phyloP scores from a whole-genome alignment of 108 stramenopile genomes.

The Skeletonema tropicum region DNA sequence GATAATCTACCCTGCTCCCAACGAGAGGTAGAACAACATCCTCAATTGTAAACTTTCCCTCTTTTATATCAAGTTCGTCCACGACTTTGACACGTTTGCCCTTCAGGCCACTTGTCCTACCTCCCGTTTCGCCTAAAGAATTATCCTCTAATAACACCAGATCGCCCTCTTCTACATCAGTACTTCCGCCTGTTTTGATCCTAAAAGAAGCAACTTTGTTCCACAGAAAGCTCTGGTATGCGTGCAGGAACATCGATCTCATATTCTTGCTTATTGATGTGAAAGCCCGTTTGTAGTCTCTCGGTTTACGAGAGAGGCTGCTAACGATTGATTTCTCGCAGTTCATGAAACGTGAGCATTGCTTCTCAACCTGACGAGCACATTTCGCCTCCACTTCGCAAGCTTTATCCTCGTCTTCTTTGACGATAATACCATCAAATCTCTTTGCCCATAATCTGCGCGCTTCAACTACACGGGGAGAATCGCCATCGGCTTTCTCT shows the following conservation, averaged over 20 bases:
- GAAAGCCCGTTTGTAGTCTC: conserved; percentile 86
- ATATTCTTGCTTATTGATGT: conserved; percentile 77
- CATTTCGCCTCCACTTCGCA: conserved; percentile 60
- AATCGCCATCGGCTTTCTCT: conserved; percentile 69
- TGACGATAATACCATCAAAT: conserved; percentile 58
- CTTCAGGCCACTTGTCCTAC: conserved; percentile 53
- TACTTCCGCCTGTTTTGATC: conserved; percentile 57
- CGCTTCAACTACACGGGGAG: conserved; percentile 51
- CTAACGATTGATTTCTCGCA: conserved; percentile 71
- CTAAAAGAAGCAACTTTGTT: conserved; percentile 76
- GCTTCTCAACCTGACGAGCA: conserved; percentile 52
- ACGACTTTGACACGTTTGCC: conserved; percentile 62
- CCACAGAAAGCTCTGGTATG: conserved; percentile 89
- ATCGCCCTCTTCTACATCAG: conserved; percentile 64
- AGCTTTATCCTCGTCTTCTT: conserved; percentile 42
- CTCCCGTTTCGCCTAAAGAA: conserved; percentile 28
- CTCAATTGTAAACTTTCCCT: conserved; percentile 57
- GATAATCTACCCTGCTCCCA: conserved; percentile 71
- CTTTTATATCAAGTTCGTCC: conserved; percentile 65
- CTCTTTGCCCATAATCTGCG: conserved; percentile 73
- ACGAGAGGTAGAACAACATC: conserved; percentile 89
- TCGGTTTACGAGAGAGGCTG: conserved; percentile 63
- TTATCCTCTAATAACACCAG: conserved; percentile 65
- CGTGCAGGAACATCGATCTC: conserved; percentile 90
- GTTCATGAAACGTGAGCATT: conserved; percentile 73